A percentile compares a stretch with the other conserved stretches of the same genome.
These are phyloP conservation scores for Hymenoscyphus repandus DNA, from an alignment of 2,329 filamentous ascomycete species.

Conservation along the genomic window DNA sequence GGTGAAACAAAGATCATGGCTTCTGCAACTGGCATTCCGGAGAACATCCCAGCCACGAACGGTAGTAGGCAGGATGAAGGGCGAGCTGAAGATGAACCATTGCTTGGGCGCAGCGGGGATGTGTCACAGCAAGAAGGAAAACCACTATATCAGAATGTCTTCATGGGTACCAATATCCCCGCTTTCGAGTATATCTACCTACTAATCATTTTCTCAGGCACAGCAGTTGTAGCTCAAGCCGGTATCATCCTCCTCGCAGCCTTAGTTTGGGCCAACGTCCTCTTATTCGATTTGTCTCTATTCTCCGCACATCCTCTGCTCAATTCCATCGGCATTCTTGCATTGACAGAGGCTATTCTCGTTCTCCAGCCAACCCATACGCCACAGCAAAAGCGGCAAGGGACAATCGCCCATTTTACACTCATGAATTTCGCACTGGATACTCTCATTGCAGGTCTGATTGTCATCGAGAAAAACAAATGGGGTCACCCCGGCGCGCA, in stretches of 20 bases:
- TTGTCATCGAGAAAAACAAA: slow-evolving; percentile 83
- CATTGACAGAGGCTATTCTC: slow-evolving; percentile 74
- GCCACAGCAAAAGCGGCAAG: slow-evolving; percentile 62
- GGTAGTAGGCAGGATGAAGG: slow-evolving; percentile 25
- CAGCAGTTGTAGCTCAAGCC: slow-evolving; percentile 72
- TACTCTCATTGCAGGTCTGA: slow-evolving; percentile 54
- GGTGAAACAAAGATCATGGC: slow-evolving; percentile 45
- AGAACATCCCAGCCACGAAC: slow-evolving; percentile 34
- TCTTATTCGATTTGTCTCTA: slow-evolving; percentile 64
- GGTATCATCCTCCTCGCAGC: slow-evolving; percentile 70
- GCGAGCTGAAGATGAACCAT: slow-evolving; percentile 56
- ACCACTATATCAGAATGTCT: slow-evolving; percentile 64
- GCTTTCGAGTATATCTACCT: neutral
- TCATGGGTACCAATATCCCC: slow-evolving; percentile 54
- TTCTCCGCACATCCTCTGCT: slow-evolving; percentile 86
- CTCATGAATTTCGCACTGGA: slow-evolving; percentile 59
- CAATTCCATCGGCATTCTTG: slow-evolving; percentile 61
- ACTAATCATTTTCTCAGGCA: slow-evolving; percentile 50
- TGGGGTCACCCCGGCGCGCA: slow-evolving; percentile 59
- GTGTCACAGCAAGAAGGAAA: slow-evolving; percentile 62
- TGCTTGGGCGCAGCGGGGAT: slow-evolving; percentile 68
- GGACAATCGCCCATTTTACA: slow-evolving; percentile 58
- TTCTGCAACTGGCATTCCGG: slow-evolving; percentile 62
- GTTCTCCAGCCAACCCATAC: slow-evolving; percentile 84
- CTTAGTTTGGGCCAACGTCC: slow-evolving; percentile 73